phyloP scores from a whole-genome alignment of 2,329 filamentous ascomycete genomes.

The Botrytis porri region DNA sequence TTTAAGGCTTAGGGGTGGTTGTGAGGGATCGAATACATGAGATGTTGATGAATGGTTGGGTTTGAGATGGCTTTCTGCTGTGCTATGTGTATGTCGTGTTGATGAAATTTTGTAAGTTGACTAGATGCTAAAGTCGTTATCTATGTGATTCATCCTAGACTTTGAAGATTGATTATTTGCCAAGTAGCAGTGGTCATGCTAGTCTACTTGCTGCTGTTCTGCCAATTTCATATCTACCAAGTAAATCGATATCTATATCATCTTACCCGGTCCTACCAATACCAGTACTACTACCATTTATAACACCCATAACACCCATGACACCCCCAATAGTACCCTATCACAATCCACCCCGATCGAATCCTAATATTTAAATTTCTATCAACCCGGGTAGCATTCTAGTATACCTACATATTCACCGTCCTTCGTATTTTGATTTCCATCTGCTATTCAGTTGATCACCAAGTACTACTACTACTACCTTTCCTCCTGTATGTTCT shows the following conservation, averaged over 20 bases:
- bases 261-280: neutral
- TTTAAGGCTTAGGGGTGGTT: conserved; percentile 34
- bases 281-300: neutral
- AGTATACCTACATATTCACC: too few relatives aligned
- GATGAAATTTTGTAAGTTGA: neutral
- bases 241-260: neutral
- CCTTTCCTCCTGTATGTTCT: too few relatives aligned
- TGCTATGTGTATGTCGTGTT: neutral
- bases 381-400: too few relatives aligned
- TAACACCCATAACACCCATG: neutral
- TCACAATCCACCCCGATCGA: too few relatives aligned
- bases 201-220: neutral
- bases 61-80: neutral
- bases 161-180: neutral
- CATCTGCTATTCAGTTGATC: too few relatives aligned
- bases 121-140: fast-evolving
- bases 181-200: neutral
- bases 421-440: too few relatives aligned
- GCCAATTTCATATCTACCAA: neutral
- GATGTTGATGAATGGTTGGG: too few relatives aligned
- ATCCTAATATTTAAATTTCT: neutral
- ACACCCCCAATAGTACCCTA: neutral
- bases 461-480: too few relatives aligned
- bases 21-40: conserved; percentile 50
- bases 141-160: neutral